A percentile compares a stretch with the other conserved stretches of the same genome.
phyloP scores from a whole-genome alignment of 345 rosid species.

The Gossypium ekmanianum region DNA sequence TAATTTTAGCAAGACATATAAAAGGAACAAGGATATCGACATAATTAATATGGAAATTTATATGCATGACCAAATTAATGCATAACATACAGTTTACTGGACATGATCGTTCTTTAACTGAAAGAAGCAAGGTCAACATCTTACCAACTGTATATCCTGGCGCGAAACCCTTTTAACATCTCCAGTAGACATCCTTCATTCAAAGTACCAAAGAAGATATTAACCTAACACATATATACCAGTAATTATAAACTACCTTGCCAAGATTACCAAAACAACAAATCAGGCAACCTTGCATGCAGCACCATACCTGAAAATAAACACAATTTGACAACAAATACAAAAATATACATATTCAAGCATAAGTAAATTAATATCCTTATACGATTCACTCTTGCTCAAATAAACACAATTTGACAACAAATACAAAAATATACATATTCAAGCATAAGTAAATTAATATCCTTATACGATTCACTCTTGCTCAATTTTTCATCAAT shows the following conservation, averaged over 20 bases:
- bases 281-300: neutral
- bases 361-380: neutral
- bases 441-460: neutral
- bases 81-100: neutral
- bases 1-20: neutral
- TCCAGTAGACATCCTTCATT: conserved; percentile 58
- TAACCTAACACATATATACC: neutral
- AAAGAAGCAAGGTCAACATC: conserved; percentile 21
- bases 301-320: conserved; percentile 2
- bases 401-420: neutral
- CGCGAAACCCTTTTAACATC: conserved; percentile 74
- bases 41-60: neutral
- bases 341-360: neutral
- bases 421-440: neutral
- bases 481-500: neutral
- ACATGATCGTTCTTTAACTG: neutral
- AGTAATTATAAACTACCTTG: neutral
- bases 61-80: neutral
- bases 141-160: conserved; percentile 86
- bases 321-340: neutral
- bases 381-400: neutral
- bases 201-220: conserved; percentile 14
- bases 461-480: neutral
- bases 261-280: neutral
- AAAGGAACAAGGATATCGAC: neutral